Conservation (phyloP, 306 rosid genomes). For the Inga oerstediana region DNA sequence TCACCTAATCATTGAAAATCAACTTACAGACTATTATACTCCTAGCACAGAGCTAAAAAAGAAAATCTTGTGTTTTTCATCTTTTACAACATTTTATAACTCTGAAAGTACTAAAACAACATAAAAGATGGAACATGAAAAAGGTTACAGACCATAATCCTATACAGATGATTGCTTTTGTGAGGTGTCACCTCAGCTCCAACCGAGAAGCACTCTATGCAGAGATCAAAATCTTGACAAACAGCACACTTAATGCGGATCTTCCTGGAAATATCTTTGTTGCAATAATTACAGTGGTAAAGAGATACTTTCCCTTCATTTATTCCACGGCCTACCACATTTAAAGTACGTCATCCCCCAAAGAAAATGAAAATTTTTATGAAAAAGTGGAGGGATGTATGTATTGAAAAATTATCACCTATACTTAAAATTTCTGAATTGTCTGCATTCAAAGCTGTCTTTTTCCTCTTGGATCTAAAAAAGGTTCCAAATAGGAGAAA, state of each 20-base stretch:
- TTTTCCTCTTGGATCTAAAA: slow-evolving; percentile 68
- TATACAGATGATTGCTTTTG: slow-evolving; percentile 79
- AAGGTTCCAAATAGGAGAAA: slow-evolving; percentile 5
- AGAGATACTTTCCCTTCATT: slow-evolving; percentile 70
- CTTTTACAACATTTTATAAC: neutral
- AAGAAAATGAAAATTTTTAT: neutral
- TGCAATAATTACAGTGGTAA: slow-evolving; percentile 93
- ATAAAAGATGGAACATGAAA: slow-evolving; percentile 5
- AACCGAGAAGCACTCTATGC: slow-evolving; percentile 78
- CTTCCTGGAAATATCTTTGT: slow-evolving; percentile 89
- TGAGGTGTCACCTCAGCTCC: slow-evolving; percentile 93
- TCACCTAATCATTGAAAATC: neutral
- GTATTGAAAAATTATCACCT: slow-evolving; percentile 35
- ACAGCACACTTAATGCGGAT: slow-evolving; percentile 75
- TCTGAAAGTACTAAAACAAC: slow-evolving; percentile 24
- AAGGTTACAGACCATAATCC: slow-evolving; percentile 55
- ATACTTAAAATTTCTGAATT: slow-evolving; percentile 34
- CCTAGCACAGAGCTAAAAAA: neutral
- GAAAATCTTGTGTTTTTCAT: neutral
- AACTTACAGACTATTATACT: neutral
- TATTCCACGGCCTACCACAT: slow-evolving; percentile 64
- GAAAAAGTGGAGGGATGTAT: neutral
- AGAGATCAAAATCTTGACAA: slow-evolving; percentile 94
- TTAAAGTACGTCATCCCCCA: slow-evolving; percentile 14
- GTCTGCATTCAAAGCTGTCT: slow-evolving; percentile 49